These are phyloP conservation scores for Taiozyma onychis DNA, from an alignment of 1,139 yeast species.

Conservation along the genomic window DNA sequence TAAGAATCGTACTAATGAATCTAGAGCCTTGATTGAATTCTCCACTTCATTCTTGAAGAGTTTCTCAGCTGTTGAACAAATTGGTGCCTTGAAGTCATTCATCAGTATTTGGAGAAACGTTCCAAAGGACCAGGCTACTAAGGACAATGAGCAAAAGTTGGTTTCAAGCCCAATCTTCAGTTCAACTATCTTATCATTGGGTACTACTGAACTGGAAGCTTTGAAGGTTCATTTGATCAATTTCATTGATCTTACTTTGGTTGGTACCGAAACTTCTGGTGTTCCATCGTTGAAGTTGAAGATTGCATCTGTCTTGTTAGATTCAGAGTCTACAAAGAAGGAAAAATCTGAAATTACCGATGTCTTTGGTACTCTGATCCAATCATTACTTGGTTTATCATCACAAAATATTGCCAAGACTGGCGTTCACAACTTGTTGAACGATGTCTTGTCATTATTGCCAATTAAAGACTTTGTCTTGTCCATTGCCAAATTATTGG, in stretches of 20 bases:
- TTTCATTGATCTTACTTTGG: constrained; percentile 44
- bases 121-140: constrained; percentile 34
- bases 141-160: constrained; percentile 34
- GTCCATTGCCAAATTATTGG: constrained; percentile 50
- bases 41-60: constrained; percentile 60
- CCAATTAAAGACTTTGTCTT: constrained; percentile 71
- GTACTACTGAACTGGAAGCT: constrained; percentile 41
- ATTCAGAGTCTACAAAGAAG: constrained; percentile 31
- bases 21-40: constrained; percentile 65
- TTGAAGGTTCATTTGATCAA: constrained; percentile 49
- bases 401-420: constrained; percentile 12
- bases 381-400: constrained; percentile 12
- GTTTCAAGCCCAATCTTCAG: constrained; percentile 60
- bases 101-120: constrained; percentile 49
- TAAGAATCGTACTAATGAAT: constrained; percentile 59
- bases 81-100: constrained; percentile 52
- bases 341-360: constrained; percentile 14
- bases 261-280: constrained; percentile 39
- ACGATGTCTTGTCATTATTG: constrained; percentile 57
- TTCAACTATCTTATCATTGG: constrained; percentile 47
- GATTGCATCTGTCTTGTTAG: constrained; percentile 51
- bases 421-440: constrained; percentile 44
- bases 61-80: constrained; percentile 65
- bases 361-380: constrained; percentile 17
- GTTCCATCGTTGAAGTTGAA: constrained; percentile 49